Evolutionary conservation across 2,329 filamentous ascomycete genomes (phyloP).

Genomic region (Xylariomycetidae sp.): DNA sequence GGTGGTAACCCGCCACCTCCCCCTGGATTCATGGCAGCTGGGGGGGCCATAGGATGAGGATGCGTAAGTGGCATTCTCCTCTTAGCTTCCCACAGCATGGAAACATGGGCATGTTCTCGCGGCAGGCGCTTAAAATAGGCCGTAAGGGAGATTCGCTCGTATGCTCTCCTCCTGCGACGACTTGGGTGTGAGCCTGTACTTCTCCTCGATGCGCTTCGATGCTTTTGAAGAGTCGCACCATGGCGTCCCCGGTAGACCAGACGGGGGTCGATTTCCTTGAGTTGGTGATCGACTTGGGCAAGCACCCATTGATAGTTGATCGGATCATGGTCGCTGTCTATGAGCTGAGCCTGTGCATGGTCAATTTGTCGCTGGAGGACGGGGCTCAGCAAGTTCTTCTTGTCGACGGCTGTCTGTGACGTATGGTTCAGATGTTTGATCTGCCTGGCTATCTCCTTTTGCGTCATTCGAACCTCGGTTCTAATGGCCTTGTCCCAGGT

Average conservation of each 20-base stretch:
- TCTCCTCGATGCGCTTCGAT: constrained; percentile 6
- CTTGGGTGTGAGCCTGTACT: constrained; percentile 9
- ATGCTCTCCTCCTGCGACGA: constrained; percentile 23
- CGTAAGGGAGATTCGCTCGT: constrained; percentile 37
- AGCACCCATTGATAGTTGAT: constrained; percentile 35
- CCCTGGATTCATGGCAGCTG: too few relatives aligned
- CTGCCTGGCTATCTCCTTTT: constrained; percentile 30
- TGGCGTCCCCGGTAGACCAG: too few relatives aligned
- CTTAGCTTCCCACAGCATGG: constrained; percentile 15
- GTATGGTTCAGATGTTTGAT: constrained; percentile 33
- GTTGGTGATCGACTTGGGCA: constrained; percentile 39
- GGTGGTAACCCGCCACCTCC: too few relatives aligned
- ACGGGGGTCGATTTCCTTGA: constrained; percentile 24
- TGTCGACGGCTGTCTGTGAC: constrained; percentile 30
- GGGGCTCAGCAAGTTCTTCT: constrained; percentile 31
- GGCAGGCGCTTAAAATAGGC: constrained; percentile 42
- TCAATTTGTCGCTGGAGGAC: constrained; percentile 40
- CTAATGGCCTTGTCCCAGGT: constrained; percentile 37
- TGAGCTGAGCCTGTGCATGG: constrained; percentile 29
- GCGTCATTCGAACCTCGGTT: constrained; percentile 31
- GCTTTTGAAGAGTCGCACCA: constrained; percentile 1
- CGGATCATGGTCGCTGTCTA: constrained; percentile 29
- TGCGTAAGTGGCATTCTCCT: constrained; percentile 5
- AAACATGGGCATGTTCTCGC: constrained; percentile 24
- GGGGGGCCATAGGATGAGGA: too few relatives aligned